Base-by-base conservation (phyloP, 495 filamentous ascomycete genomes). In the Extremus antarcticus region DNA sequence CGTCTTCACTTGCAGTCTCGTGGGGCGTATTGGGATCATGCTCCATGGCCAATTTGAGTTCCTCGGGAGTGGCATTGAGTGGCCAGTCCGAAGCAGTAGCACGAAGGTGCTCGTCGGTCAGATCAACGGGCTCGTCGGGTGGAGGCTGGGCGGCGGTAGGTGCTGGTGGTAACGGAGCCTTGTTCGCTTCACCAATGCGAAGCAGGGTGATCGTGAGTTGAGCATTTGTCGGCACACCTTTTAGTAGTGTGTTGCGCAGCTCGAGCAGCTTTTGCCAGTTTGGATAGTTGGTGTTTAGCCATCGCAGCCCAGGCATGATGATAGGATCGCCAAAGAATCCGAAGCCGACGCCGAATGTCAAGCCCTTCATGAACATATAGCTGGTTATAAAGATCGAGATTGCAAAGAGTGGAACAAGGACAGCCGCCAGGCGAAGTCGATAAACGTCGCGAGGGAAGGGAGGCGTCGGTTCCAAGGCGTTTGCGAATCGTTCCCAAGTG, bases 171-270 rank as follows among this genome's bases (percentile, higher is more conserved):
- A 94, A 68, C 0, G 89, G 88, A 0, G 87, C 79, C 51, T 85
- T 82, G 68, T 90, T 91, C 19, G 81, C 83, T 71, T 94, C 89
- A 50, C 88, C 87, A 51, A 90, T 82, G 38, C 90, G 85, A 23
- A 95, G 83, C 13, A 94, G 77, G 2, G 89, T 94, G 45, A 95
- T 68, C 0, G 88, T 86, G 15, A 95, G 74, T 60, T 94, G 89
- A 17, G 87, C 88, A 63, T 94, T 92, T 2, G 89, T 94, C 0
- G 89, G 89, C 38, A 90, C 80, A n/a, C 85, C 87, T 63, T 85
- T 83, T 50, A 95, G 80, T 2, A 94, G 59, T 3, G 84, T 86
- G 62, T 84, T 86, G 56, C 84, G 68, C 1, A 87, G 71, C 57
- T 88, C 81, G 19, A 92, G 71, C 2, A 83, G 64, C 53, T 86